Conservation (phyloP, 495 filamentous ascomycete genomes). For the Aspergillus panamensis region DNA sequence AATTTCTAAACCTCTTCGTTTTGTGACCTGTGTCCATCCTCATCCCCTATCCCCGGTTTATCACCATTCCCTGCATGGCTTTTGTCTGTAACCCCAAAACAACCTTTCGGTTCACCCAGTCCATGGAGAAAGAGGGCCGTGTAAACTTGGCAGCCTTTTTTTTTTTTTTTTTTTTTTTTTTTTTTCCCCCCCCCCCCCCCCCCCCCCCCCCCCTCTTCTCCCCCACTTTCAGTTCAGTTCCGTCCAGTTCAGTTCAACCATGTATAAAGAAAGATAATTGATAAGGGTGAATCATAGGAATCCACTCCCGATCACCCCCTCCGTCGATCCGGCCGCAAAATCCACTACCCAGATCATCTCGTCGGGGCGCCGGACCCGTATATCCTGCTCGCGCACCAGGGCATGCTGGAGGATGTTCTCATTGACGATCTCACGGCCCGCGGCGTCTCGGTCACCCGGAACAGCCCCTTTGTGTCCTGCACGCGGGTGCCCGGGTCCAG, state of each 20-base stretch:
- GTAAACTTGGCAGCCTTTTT: no score
- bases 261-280: not conserved
- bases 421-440: slow-evolving; percentile 58
- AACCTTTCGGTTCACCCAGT: no score
- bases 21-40: no score
- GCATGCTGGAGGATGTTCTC: slow-evolving; percentile 66
- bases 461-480: slow-evolving; percentile 54
- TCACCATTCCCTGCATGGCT: no score
- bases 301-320: slow-evolving; percentile 52
- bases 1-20: no score
- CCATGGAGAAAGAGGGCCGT: no score
- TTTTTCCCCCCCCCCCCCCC: no score
- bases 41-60: no score
- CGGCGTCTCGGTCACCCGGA: slow-evolving; percentile 54
- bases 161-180: no score
- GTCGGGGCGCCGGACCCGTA: slow-evolving; percentile 70
- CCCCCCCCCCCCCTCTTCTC: not conserved
- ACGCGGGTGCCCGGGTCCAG: slow-evolving; percentile 29
- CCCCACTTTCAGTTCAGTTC: not conserved
- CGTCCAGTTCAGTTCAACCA: not conserved
- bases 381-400: slow-evolving; percentile 70
- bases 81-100: no score
- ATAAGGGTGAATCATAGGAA: slow-evolving; percentile 32
- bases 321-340: slow-evolving; percentile 62
- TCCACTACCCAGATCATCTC: slow-evolving; percentile 64